phyloP scores from a whole-genome alignment of 2,329 filamentous ascomycete species.

The Colletotrichum sp. region DNA sequence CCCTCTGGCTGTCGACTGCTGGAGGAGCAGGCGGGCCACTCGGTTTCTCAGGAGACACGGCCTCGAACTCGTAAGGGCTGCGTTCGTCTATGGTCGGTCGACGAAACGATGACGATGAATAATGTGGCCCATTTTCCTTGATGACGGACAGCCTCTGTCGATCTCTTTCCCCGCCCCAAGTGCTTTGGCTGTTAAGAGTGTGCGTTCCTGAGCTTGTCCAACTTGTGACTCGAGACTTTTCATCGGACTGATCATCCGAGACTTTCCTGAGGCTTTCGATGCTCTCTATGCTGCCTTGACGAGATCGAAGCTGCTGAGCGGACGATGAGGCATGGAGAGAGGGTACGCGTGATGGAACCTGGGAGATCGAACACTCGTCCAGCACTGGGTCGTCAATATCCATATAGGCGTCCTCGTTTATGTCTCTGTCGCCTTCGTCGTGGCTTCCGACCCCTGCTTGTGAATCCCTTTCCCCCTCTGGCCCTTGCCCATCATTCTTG shows the following conservation, averaged over 20 bases:
- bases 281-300: slow-evolving; percentile 61
- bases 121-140: slow-evolving; percentile 57
- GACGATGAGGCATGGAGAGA: slow-evolving; percentile 54
- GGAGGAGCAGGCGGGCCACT: slow-evolving; percentile 22
- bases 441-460: background rate
- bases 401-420: slow-evolving; percentile 32
- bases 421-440: slow-evolving; percentile 26
- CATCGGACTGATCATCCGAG: slow-evolving; percentile 52
- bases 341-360: slow-evolving; percentile 53
- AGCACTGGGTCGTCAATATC: slow-evolving; percentile 38
- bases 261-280: slow-evolving; percentile 42
- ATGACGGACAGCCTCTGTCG: slow-evolving; percentile 68
- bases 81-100: slow-evolving; percentile 28
- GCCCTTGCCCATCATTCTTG: slow-evolving; percentile 38
- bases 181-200: slow-evolving; percentile 52
- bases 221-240: slow-evolving; percentile 72
- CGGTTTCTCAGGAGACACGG: background rate
- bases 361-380: slow-evolving; percentile 50
- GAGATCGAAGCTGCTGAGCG: slow-evolving; percentile 53
- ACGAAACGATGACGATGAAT: slow-evolving; percentile 42
- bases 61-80: slow-evolving; percentile 14
- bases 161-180: slow-evolving; percentile 47
- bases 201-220: slow-evolving; percentile 71
- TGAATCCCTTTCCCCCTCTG: background rate
- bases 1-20: slow-evolving; percentile 58